A percentile compares a stretch with the other conserved stretches of the same genome.
These are phyloP conservation scores for Aphanocladium album DNA, from an alignment of 2,329 filamentous ascomycete species.

Conservation along the genomic window DNA sequence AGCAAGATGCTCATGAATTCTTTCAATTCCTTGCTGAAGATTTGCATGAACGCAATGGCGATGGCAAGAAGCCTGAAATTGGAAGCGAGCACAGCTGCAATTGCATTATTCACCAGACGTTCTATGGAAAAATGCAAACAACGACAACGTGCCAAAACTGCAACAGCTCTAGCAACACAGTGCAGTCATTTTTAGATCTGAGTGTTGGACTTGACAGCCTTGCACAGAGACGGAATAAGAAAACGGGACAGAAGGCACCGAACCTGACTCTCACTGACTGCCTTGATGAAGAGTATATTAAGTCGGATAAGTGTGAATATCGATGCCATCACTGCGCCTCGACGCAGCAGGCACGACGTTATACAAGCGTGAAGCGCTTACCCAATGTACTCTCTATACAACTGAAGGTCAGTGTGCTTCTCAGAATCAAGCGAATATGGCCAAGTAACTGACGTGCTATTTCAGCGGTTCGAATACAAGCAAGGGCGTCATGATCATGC, in stretches of 20 bases:
- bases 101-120: slow-evolving; percentile 91
- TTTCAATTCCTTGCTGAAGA: slow-evolving; percentile 94
- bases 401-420: slow-evolving; percentile 63
- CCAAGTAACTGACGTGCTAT: neutral
- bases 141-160: slow-evolving; percentile 90
- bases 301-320: slow-evolving; percentile 83
- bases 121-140: slow-evolving; percentile 86
- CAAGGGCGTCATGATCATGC: slow-evolving; percentile 59
- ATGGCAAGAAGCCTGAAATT: slow-evolving; percentile 57
- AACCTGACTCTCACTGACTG: slow-evolving; percentile 61
- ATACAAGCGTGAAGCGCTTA: slow-evolving; percentile 76
- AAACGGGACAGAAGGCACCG: slow-evolving; percentile 42
- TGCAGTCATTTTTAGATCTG: slow-evolving; percentile 87
- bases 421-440: neutral
- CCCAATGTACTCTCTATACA: slow-evolving; percentile 90
- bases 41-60: slow-evolving; percentile 76
- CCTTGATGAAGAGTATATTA: slow-evolving; percentile 80
- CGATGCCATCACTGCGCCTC: slow-evolving; percentile 75
- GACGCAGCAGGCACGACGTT: slow-evolving; percentile 74
- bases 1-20: slow-evolving; percentile 96
- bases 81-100: slow-evolving; percentile 64
- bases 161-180: slow-evolving; percentile 71
- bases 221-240: slow-evolving; percentile 59
- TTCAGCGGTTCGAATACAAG: slow-evolving; percentile 67
- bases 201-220: slow-evolving; percentile 78